Evolutionary conservation across 23 red algal genomes (phyloP).

Genomic region (Gracilaria vermiculophylla): DNA sequence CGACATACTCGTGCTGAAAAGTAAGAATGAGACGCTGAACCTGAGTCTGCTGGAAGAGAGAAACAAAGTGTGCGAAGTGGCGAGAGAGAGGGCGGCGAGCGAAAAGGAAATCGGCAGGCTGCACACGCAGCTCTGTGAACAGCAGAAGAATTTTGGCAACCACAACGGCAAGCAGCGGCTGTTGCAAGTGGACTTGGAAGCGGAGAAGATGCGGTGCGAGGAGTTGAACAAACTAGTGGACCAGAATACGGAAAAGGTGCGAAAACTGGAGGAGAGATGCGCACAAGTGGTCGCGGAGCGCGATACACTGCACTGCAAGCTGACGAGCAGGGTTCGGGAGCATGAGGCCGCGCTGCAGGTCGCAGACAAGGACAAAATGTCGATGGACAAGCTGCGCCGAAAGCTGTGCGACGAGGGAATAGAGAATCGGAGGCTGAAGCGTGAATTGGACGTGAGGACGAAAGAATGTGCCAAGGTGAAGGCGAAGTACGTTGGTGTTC

Average conservation of each 20-base stretch:
- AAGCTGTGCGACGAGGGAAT: background rate
- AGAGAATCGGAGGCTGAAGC: background rate
- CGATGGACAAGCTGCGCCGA: background rate
- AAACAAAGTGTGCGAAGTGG: background rate
- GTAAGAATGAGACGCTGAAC: background rate
- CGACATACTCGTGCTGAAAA: background rate
- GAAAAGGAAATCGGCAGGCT: background rate
- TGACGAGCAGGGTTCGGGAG: background rate
- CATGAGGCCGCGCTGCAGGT: background rate
- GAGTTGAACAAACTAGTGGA: constrained; percentile 6
- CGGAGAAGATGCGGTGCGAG: background rate
- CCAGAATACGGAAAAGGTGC: background rate
- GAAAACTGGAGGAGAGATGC: background rate
- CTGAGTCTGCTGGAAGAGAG: background rate
- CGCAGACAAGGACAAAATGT: background rate
- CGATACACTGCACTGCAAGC: background rate
- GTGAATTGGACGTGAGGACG: background rate
- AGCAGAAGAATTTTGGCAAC: constrained; percentile 11
- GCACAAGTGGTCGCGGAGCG: background rate
- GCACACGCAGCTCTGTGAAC: background rate
- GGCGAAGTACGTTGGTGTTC: background rate
- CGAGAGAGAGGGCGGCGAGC: background rate
- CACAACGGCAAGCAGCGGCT: background rate
- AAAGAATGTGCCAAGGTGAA: background rate
- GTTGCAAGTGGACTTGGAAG: background rate